Conservation (phyloP, 2,329 filamentous ascomycete genomes). For the Ceratocystis ficicola region DNA sequence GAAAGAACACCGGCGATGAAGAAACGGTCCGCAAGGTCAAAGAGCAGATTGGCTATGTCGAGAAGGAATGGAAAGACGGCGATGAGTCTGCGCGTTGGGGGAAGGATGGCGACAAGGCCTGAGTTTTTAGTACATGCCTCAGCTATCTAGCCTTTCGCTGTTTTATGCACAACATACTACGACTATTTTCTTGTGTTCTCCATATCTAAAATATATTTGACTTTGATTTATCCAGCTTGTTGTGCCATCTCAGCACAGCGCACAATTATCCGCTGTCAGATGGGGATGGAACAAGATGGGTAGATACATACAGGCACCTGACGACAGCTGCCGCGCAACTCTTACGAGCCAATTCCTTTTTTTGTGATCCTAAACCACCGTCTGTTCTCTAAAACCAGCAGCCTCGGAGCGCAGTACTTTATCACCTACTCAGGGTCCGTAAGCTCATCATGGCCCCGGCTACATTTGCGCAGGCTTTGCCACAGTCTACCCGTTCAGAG, state of each 20-base stretch:
- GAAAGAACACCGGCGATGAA: conserved; percentile 89
- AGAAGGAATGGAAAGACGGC: conserved; percentile 70
- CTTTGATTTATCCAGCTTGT: not conserved
- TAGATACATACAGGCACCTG: not conserved
- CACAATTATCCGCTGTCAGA: not conserved
- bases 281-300: not conserved
- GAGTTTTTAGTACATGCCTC: conserved; percentile 10
- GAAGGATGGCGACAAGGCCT: conserved; percentile 31
- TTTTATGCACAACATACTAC: not conserved
- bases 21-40: conserved; percentile 73
- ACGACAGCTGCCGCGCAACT: not conserved
- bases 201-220: too few species aligned
- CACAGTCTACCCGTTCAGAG: conserved; percentile 35
- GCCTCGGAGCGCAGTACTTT: not conserved
- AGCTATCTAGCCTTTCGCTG: not conserved
- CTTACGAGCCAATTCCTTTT: not conserved
- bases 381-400: not conserved
- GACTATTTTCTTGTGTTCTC: not conserved
- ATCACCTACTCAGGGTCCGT: not conserved
- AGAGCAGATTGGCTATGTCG: conserved; percentile 69
- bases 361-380: not conserved
- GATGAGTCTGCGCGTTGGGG: conserved; percentile 81
- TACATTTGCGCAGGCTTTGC: conserved; percentile 34
- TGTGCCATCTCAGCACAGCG: too few species aligned
- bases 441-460: conserved; percentile 17